Evolutionary conservation across 352 stramenopile species (phyloP), one percentile per base, ranked within the genome.

Genomic region (Phytophthora boehmeriae): DNA sequence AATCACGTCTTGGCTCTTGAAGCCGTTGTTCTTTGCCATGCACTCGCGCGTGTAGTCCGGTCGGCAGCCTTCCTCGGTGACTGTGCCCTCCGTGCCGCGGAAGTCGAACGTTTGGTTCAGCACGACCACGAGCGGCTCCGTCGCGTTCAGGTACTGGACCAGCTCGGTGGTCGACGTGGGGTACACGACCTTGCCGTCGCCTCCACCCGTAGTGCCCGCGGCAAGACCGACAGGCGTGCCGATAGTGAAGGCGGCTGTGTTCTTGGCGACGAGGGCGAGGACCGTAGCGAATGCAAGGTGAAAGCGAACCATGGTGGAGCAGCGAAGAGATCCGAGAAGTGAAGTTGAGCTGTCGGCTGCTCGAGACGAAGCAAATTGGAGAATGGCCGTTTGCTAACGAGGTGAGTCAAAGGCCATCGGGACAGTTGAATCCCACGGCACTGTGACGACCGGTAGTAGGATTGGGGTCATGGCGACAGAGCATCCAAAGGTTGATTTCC

Each of bases 1-100:
- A 30, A 82, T 82, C 30, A 79, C 73, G 22, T 82, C 62, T 14
- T 82, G 73, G 53, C 63, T 72, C 63, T 76, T 69, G 58, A 56
- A 75, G 49, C 64, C 68, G 45, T 82, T 75, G 42, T 76, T 76
- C 51, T 74, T 73, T 43, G 51, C 66, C 23, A 83, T 73, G 17
- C 74, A 86, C 27, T 64, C 43, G 13, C 63, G 63, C 0, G 49
- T 70, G 59, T 68, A 78, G 19, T 76, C 36, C 1, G 69, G 66
- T 2, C 62, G 57, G 25, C 73, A 78, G 0, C 69, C 70, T 1
- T 39, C 53, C 45, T 78, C 70, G 9, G 70, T 79, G 10, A 62
- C 71, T 9, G 55, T 73, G 3, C 66, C 70, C 44, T 81, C 68
- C 0, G 72, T 75, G 22, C 63, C 70, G 2, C 60, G 61, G 59